Conservation (phyloP, 202 grass and related monocot species). For the Elaeis oleifera region DNA sequence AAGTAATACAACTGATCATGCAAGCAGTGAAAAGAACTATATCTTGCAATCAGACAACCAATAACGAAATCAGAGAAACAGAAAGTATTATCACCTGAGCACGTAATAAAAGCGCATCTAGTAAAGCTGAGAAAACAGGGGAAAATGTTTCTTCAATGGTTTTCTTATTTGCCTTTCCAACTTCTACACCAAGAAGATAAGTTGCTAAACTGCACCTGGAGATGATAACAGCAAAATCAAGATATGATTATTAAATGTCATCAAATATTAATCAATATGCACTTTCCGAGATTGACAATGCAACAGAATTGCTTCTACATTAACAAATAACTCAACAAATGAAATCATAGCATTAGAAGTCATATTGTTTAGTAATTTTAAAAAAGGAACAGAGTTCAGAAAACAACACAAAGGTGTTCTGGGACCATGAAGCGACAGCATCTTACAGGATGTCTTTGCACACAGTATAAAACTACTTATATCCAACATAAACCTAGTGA, state of each 20-base stretch:
- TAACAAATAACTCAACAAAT: not conserved
- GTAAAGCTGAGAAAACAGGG: conserved; percentile 76
- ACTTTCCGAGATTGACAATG: not conserved
- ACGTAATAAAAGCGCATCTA: conserved; percentile 72
- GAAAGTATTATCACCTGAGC: conserved; percentile 44
- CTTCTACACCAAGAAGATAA: conserved; percentile 65
- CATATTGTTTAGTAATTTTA: no score
- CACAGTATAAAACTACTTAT: no score
- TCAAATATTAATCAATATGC: not conserved
- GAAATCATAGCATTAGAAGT: not conserved
- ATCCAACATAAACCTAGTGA: no score
- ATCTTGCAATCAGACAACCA: no score
- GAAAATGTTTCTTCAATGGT: conserved; percentile 43
- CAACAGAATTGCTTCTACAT: not conserved
- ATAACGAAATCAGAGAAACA: conserved; percentile 18
- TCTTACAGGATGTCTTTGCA: no score
- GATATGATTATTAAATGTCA: not conserved
- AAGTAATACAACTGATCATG: no score
- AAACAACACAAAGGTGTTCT: no score
- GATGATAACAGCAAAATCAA: conserved; percentile 22
- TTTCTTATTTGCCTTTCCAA: conserved; percentile 48
- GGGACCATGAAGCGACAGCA: no score
- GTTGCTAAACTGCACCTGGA: conserved; percentile 83
- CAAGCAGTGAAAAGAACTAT: no score
- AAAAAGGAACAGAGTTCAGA: no score